A percentile compares a stretch with the other conserved stretches of the same genome.
Evolutionary conservation across 208 protist species (phyloP).

Genomic region (Trichomonas gallinae): DNA sequence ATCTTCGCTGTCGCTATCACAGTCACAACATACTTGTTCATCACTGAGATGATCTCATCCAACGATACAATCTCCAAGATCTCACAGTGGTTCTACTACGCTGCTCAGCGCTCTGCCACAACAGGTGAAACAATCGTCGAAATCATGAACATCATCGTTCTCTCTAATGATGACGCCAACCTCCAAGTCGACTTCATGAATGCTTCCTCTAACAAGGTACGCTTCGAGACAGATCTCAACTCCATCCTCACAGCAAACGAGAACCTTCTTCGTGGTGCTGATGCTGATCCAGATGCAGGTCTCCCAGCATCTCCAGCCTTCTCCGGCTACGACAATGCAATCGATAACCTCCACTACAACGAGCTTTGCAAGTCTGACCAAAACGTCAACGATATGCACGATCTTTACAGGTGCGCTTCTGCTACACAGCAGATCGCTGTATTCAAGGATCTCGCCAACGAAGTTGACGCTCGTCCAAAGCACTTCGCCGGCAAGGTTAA

Average conservation of each 20-base stretch:
- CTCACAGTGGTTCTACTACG: not conserved
- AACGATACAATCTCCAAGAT: not conserved
- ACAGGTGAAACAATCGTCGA: not conserved
- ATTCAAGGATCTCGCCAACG: not conserved
- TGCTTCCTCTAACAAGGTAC: not conserved
- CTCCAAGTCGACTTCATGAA: not conserved
- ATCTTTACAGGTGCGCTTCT: not conserved
- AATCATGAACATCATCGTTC: not conserved
- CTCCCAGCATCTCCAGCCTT: not conserved
- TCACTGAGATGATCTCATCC: not conserved
- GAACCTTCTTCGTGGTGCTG: not conserved
- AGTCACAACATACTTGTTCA: not conserved
- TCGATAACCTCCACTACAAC: not conserved
- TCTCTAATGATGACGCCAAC: not conserved
- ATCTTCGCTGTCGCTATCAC: not conserved
- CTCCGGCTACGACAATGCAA: not conserved
- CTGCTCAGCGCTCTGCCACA: not conserved
- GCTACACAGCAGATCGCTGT: not conserved
- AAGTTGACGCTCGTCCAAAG: not conserved
- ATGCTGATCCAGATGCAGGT: not conserved
- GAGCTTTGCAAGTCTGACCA: not conserved
- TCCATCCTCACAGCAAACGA: not conserved
- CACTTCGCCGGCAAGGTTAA: not conserved
- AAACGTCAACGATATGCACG: not conserved
- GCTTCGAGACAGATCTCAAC: not conserved